Evolutionary conservation across 148 eudicot genomes (phyloP).

Genomic region (Persicaria maculosa): DNA sequence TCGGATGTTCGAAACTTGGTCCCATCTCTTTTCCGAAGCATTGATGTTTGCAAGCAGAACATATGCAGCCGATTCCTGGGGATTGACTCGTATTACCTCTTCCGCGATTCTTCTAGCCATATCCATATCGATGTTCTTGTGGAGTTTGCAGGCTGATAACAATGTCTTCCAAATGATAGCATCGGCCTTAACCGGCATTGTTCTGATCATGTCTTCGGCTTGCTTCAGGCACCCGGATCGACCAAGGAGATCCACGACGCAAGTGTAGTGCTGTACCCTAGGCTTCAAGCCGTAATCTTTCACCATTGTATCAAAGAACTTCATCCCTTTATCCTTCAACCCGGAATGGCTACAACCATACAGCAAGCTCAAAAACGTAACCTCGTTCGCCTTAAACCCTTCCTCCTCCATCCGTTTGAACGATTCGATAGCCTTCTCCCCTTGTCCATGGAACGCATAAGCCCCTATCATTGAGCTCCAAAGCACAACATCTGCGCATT

Average conservation of each 20-base stretch:
- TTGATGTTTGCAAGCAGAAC: slow-evolving; percentile 65
- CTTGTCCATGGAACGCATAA: slow-evolving; percentile 85
- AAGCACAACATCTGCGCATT: slow-evolving; percentile 40
- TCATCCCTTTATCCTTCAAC: slow-evolving; percentile 57
- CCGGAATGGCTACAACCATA: slow-evolving; percentile 87
- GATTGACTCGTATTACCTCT: slow-evolving; percentile 51
- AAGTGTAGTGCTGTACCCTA: slow-evolving; percentile 64
- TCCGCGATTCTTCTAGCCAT: slow-evolving; percentile 56
- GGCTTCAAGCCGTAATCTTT: slow-evolving; percentile 41
- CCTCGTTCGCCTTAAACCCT: slow-evolving; percentile 51
- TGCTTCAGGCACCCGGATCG: slow-evolving; percentile 55
- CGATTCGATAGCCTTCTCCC: slow-evolving; percentile 50
- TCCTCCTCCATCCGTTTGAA: slow-evolving; percentile 47
- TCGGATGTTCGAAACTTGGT: slow-evolving; percentile 56
- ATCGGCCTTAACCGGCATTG: slow-evolving; percentile 69
- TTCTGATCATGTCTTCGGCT: slow-evolving; percentile 63
- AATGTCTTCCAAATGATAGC: slow-evolving; percentile 77
- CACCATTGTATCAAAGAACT: slow-evolving; percentile 53
- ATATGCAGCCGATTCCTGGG: slow-evolving; percentile 65
- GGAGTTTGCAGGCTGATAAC: slow-evolving; percentile 71
- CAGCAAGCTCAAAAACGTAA: slow-evolving; percentile 75
- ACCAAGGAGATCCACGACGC: slow-evolving; percentile 77
- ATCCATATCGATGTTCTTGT: slow-evolving; percentile 40
- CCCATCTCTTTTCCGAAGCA: slow-evolving; percentile 64
- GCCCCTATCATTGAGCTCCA: slow-evolving; percentile 89